Conservation (phyloP, 169 alveolate genomes). For the Babesia ovata region DNA sequence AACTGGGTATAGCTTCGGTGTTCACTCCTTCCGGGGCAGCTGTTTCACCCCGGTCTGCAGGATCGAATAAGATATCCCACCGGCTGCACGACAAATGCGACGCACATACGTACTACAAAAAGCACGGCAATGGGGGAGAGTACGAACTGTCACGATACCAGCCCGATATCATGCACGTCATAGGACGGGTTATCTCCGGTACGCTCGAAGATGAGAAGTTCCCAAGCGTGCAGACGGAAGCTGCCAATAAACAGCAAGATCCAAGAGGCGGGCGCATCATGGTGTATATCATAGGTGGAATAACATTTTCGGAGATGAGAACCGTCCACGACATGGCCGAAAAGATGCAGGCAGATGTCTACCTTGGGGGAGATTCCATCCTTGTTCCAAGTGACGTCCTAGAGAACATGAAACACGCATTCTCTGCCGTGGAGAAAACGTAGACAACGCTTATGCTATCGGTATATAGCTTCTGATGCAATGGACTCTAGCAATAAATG, state of each 20-base stretch:
- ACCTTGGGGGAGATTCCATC: constrained; percentile 80
- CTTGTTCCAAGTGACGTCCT: constrained; percentile 43
- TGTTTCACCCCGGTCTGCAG: neutral
- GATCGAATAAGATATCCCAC: constrained; percentile 17
- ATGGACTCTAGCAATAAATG: no score
- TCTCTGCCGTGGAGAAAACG: constrained; percentile 1
- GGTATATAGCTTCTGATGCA: no score
- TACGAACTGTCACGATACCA: constrained; percentile 58
- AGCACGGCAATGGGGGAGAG: constrained; percentile 14
- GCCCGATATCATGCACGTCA: constrained; percentile 36
- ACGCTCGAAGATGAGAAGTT: constrained; percentile 26
- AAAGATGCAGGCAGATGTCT: constrained; percentile 69
- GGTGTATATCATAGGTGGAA: constrained; percentile 79
- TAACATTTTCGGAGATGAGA: constrained; percentile 80
- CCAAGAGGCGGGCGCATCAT: constrained; percentile 39
- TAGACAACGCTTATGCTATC: neutral
- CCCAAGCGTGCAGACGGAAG: constrained; percentile 11
- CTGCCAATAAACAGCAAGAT: neutral
- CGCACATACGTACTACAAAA: constrained; percentile 42
- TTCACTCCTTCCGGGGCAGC: neutral
- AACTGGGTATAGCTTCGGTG: constrained; percentile 7
- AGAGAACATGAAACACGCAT: constrained; percentile 30
- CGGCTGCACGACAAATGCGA: constrained; percentile 29
- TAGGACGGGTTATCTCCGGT: constrained; percentile 17
- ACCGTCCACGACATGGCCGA: constrained; percentile 70